Evolutionary conservation across 2,329 filamentous ascomycete genomes (phyloP).

Genomic region (Aspergillus piperis): DNA sequence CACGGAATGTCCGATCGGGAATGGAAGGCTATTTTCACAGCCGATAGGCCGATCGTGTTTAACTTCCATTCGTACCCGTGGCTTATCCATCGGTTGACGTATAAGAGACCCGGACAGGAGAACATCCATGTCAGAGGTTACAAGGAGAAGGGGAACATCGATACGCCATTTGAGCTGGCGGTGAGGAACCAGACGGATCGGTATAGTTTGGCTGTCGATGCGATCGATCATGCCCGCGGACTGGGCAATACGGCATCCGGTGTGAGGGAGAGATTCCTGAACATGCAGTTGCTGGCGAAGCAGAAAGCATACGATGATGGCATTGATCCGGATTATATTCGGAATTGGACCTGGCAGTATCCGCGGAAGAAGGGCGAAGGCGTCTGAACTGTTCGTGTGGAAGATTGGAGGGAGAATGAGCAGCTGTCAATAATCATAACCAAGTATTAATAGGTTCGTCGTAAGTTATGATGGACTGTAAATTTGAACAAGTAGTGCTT

Average conservation of each 20-base stretch:
- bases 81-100: conserved; percentile 75
- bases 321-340: conserved; percentile 66
- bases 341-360: conserved; percentile 66
- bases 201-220: conserved; percentile 74
- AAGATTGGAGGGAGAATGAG: too few relatives aligned
- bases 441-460: too few relatives aligned
- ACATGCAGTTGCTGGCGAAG: conserved; percentile 64
- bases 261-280: conserved; percentile 64
- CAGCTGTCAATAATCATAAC: too few relatives aligned
- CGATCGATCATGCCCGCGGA: conserved; percentile 66
- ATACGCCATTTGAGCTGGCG: conserved; percentile 75
- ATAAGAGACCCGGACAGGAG: conserved; percentile 68
- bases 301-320: conserved; percentile 70
- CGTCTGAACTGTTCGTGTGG: background rate
- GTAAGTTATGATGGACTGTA: too few relatives aligned
- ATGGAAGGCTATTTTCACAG: conserved; percentile 71
- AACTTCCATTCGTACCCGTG: conserved; percentile 85
- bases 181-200: conserved; percentile 77
- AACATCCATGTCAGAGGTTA: conserved; percentile 77
- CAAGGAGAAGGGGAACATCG: conserved; percentile 81
- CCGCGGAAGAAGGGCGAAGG: conserved; percentile 14
- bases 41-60: conserved; percentile 72
- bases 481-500: too few relatives aligned
- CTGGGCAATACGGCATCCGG: conserved; percentile 65
- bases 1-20: conserved; percentile 69